A percentile compares a stretch with the other conserved stretches of the same genome.
Evolutionary conservation across 495 filamentous ascomycete species (phyloP).

Genomic region (Polyplosphaeria fusca): DNA sequence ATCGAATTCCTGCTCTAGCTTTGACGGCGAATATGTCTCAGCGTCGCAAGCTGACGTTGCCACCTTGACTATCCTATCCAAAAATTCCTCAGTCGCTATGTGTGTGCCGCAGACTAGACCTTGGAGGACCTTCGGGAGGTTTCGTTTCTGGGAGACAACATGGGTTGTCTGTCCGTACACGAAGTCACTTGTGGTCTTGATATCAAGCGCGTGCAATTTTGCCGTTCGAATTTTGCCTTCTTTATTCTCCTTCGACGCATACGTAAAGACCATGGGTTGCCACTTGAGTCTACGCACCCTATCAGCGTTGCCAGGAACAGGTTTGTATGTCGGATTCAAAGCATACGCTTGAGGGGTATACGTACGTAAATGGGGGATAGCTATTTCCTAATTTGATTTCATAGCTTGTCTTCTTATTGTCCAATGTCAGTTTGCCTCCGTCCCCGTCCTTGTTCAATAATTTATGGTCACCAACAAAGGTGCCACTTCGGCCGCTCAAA

Average conservation of each 20-base stretch:
- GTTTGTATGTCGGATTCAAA: neutral
- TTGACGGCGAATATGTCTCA: slow-evolving; percentile 50
- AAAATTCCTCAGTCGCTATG: slow-evolving; percentile 73
- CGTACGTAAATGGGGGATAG: slow-evolving; percentile 51
- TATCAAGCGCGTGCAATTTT: slow-evolving; percentile 58
- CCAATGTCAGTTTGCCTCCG: slow-evolving; percentile 51
- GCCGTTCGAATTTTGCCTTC: slow-evolving; percentile 6
- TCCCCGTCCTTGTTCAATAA: slow-evolving; percentile 32
- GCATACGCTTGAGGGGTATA: neutral
- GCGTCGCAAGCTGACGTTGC: slow-evolving; percentile 47
- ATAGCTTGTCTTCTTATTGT: slow-evolving; percentile 58
- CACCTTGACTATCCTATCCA: slow-evolving; percentile 55
- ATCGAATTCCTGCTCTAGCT: slow-evolving; percentile 81
- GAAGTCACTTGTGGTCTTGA: slow-evolving; percentile 77
- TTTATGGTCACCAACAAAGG: slow-evolving; percentile 55
- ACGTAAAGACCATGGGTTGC: slow-evolving; percentile 75
- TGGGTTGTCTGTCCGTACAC: slow-evolving; percentile 72
- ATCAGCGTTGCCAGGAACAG: neutral
- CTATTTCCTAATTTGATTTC: slow-evolving; percentile 65
- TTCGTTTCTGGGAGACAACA: slow-evolving; percentile 83
- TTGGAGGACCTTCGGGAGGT: slow-evolving; percentile 43
- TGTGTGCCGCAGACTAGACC: slow-evolving; percentile 71
- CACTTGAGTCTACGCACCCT: slow-evolving; percentile 64
- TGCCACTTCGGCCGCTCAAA: slow-evolving; percentile 70
- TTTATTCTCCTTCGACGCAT: slow-evolving; percentile 73